Percentiles rank a stretch among this genome's conserved stretches.
Conservation (phyloP, 2,329 filamentous ascomycete genomes). For the Alternaria conjuncta region DNA sequence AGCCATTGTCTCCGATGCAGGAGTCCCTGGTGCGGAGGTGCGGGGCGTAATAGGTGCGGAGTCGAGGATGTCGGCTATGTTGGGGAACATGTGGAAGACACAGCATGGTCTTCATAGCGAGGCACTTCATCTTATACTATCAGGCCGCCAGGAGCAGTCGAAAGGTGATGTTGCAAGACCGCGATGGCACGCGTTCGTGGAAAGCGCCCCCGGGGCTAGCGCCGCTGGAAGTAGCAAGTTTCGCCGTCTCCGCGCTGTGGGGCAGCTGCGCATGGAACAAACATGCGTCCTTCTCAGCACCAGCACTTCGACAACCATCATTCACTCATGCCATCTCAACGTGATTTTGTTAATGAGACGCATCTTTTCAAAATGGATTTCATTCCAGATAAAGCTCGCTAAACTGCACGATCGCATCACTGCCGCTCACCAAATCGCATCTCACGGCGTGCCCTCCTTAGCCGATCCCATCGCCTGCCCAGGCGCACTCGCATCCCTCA, state of each 20-base stretch:
- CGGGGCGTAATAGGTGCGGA: constrained; percentile 4
- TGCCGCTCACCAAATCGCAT: background rate
- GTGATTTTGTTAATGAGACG: background rate
- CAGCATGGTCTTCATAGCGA: background rate
- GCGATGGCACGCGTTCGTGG: background rate
- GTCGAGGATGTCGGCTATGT: constrained; percentile 6
- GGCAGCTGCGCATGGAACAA: background rate
- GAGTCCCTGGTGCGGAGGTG: background rate
- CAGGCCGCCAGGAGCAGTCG: background rate
- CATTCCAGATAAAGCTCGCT: background rate
- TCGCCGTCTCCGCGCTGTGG: background rate
- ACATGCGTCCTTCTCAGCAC: background rate
- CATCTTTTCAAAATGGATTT: background rate
- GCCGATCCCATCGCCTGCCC: constrained; percentile 2
- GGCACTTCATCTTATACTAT: background rate
- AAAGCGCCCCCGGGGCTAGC: background rate
- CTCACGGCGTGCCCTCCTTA: background rate
- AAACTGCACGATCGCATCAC: background rate
- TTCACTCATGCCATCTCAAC: background rate
- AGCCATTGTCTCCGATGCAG: constrained; percentile 6
- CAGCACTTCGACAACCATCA: background rate
- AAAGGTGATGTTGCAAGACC: background rate
- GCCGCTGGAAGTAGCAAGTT: background rate
- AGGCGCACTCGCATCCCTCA: constrained; percentile 7
- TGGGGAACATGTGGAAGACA: background rate